These are phyloP conservation scores for Fusarium paranaense DNA, from an alignment of 2,329 filamentous ascomycete genomes.

Conservation along the genomic window DNA sequence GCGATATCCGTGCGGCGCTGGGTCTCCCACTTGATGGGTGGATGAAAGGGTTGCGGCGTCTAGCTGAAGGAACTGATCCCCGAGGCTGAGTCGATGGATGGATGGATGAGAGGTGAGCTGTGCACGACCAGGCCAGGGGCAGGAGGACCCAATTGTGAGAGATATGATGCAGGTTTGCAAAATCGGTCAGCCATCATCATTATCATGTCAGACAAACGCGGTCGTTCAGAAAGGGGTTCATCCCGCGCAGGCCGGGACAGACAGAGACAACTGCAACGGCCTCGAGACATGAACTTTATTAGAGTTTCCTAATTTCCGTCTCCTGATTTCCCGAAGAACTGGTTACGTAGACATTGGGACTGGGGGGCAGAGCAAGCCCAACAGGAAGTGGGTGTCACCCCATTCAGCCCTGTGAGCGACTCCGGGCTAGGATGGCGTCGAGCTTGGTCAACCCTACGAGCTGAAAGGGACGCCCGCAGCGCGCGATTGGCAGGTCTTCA, in stretches of 20 bases:
- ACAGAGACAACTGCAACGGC: neutral
- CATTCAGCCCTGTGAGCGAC: conserved; percentile 41
- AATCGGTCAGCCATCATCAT: conserved; percentile 23
- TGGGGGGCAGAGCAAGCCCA: conserved; percentile 12
- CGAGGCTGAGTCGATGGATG: conserved; percentile 28
- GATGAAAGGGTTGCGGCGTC: conserved; percentile 27
- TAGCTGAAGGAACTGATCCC: conserved; percentile 23
- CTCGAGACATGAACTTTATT: neutral
- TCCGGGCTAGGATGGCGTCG: conserved; percentile 13
- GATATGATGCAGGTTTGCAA: conserved; percentile 21
- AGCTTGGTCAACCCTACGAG: conserved; percentile 24
- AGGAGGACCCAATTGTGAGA: conserved; percentile 8
- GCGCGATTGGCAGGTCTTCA: conserved; percentile 33
- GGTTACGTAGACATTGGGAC: neutral
- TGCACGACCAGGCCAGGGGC: conserved; percentile 20
- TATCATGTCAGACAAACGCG: neutral
- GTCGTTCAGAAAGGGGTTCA: conserved; percentile 3
- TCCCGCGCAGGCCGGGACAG: conserved; percentile 1
- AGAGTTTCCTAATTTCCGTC: neutral
- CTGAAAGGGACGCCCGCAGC: conserved; percentile 34
- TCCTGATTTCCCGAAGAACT: neutral
- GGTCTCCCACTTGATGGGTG: conserved; percentile 32
- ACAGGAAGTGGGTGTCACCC: conserved; percentile 20
- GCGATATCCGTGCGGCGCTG: conserved; percentile 27
- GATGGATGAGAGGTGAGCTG: conserved; percentile 28